These are phyloP conservation scores for Kurtzmaniella quercitrusa DNA, from an alignment of 1,139 yeast genomes.

Conservation along the genomic window DNA sequence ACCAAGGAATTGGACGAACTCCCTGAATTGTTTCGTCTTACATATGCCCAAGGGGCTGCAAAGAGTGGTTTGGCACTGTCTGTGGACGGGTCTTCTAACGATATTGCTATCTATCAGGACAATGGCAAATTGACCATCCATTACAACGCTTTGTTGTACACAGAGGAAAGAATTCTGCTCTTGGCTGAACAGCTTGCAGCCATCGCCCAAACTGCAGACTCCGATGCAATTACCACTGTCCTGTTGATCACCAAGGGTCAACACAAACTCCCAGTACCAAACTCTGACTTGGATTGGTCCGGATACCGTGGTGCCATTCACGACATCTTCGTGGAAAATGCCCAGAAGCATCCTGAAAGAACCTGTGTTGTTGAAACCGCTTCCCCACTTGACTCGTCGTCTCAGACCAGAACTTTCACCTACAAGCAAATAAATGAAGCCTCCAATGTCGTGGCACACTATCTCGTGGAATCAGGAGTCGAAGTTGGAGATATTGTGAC, in stretches of 20 bases:
- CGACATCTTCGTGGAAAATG: constrained; percentile 86
- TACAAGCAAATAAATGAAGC: constrained; percentile 87
- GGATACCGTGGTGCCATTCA: constrained; percentile 94
- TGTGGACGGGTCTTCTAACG: constrained; percentile 53
- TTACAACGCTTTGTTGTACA: constrained; percentile 77
- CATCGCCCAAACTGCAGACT: constrained; percentile 25
- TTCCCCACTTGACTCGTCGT: constrained; percentile 51
- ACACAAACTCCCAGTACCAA: constrained; percentile 78
- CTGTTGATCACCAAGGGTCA: constrained; percentile 67
- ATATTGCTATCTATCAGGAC: constrained; percentile 52
- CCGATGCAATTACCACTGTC: constrained; percentile 52
- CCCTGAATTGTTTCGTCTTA: constrained; percentile 63
- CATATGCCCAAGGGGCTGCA: constrained; percentile 44
- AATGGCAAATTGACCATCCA: constrained; percentile 35
- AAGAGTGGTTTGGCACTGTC: constrained; percentile 43
- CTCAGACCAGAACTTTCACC: constrained; percentile 67
- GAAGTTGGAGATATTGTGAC: constrained; percentile 90
- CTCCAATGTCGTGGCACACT: constrained; percentile 91
- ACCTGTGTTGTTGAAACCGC: constrained; percentile 91
- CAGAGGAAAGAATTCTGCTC: constrained; percentile 61
- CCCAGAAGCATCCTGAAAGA: constrained; percentile 76
- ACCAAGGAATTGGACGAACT: constrained; percentile 48
- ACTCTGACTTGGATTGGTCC: constrained; percentile 81
- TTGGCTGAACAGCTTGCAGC: constrained; percentile 62
- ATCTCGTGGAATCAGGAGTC: constrained; percentile 76